A percentile compares a stretch with the other conserved stretches of the same genome.
Evolutionary conservation across 1,284 basidiomycete species (phyloP).

Genomic region (Xerocomus nothofagi): DNA sequence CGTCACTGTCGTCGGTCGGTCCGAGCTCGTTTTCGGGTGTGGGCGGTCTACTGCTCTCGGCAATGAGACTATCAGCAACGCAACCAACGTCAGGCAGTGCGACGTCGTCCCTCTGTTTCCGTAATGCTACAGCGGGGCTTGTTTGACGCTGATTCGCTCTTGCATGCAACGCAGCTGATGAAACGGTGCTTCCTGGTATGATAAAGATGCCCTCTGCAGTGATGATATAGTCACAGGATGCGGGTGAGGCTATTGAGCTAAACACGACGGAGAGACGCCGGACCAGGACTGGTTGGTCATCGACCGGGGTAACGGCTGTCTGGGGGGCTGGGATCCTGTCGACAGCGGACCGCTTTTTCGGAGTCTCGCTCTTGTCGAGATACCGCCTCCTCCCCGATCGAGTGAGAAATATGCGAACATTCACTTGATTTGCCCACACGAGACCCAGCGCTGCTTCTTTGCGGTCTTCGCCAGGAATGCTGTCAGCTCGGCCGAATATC

Average conservation of each 20-base stretch:
- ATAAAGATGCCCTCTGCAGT: constrained; percentile 55
- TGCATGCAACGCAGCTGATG: constrained; percentile 1
- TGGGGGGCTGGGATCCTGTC: neutral
- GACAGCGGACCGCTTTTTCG: constrained; percentile 15
- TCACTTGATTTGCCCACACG: constrained; percentile 89
- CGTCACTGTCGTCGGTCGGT: constrained; percentile 20
- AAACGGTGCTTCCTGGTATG: constrained; percentile 29
- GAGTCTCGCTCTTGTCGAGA: constrained; percentile 39
- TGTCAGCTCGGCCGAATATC: constrained; percentile 71
- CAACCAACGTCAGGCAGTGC: constrained; percentile 42
- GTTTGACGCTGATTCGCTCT: neutral
- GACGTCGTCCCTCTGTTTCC: constrained; percentile 23
- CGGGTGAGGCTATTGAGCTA: constrained; percentile 58
- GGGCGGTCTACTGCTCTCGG: constrained; percentile 9
- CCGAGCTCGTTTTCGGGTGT: constrained; percentile 32
- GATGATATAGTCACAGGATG: constrained; percentile 73
- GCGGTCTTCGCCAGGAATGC: constrained; percentile 50
- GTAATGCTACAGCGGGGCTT: neutral
- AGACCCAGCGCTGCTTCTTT: constrained; percentile 86
- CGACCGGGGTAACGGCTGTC: constrained; percentile 3
- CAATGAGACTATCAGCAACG: constrained; percentile 28
- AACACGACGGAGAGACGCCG: constrained; percentile 74
- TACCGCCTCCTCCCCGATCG: constrained; percentile 71
- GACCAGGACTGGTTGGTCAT: constrained; percentile 48
- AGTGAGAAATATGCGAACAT: constrained; percentile 77